These are phyloP conservation scores for Silene vulgaris DNA, from an alignment of 179 eudicot species.

Conservation along the genomic window DNA sequence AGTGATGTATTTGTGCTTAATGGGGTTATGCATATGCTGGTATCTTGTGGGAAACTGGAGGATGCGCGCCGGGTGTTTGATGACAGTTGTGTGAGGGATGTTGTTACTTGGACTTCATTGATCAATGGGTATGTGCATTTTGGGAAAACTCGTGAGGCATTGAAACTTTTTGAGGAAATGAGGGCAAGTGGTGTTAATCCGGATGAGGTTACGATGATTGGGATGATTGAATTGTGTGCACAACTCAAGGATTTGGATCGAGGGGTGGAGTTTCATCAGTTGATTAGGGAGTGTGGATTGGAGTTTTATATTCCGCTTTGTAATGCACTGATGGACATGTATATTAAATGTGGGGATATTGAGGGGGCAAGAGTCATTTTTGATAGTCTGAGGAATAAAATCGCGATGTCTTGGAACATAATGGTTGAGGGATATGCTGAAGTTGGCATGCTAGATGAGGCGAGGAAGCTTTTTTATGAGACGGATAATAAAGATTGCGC, in stretches of 20 bases:
- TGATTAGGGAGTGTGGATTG: slow-evolving; percentile 33
- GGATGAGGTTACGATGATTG: slow-evolving; percentile 78
- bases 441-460: slow-evolving; percentile 46
- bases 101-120: slow-evolving; percentile 89
- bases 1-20: slow-evolving; percentile 60
- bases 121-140: slow-evolving; percentile 69
- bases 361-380: too few relatives aligned
- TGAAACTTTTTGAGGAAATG: slow-evolving; percentile 56
- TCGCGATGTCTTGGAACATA: slow-evolving; percentile 69
- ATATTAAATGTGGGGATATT: too few relatives aligned
- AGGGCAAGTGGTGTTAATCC: slow-evolving; percentile 42
- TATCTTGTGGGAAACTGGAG: slow-evolving; percentile 45
- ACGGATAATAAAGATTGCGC: slow-evolving; percentile 43
- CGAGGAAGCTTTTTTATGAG: slow-evolving; percentile 57
- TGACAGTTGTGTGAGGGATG: slow-evolving; percentile 71
- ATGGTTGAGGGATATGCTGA: slow-evolving; percentile 71
- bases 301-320: slow-evolving; percentile 43
- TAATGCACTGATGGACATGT: neutral
- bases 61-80: slow-evolving; percentile 63
- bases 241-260: slow-evolving; percentile 53
- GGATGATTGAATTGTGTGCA: slow-evolving; percentile 52
- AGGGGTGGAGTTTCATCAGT: slow-evolving; percentile 52
- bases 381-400: slow-evolving; percentile 42
- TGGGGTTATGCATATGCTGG: slow-evolving; percentile 57
- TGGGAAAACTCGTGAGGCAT: slow-evolving; percentile 47